Evolutionary conservation across 306 rosid species (phyloP).

Genomic region (Fragaria nilgerrensis): DNA sequence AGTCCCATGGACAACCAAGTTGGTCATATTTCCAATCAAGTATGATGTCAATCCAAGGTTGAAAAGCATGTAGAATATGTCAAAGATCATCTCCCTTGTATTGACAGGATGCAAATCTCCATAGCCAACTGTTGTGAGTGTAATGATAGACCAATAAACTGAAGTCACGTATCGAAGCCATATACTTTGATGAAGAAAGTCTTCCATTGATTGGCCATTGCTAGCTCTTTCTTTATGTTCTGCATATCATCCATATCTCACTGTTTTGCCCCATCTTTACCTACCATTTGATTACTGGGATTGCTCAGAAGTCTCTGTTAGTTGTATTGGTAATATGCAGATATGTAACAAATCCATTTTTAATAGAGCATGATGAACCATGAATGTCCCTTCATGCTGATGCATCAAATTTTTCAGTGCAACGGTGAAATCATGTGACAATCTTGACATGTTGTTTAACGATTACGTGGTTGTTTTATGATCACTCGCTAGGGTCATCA

Average conservation of each 20-base stretch:
- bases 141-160: slow-evolving; percentile 89
- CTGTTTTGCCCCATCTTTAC: slow-evolving; percentile 25
- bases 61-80: slow-evolving; percentile 83
- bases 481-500: not conserved
- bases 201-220: slow-evolving; percentile 30
- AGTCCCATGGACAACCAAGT: slow-evolving; percentile 90
- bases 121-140: slow-evolving; percentile 86
- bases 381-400: not conserved
- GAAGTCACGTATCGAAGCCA: slow-evolving; percentile 78
- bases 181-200: slow-evolving; percentile 51
- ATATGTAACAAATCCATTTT: slow-evolving; percentile 18
- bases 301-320: slow-evolving; percentile 18
- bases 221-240: slow-evolving; percentile 13
- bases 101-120: slow-evolving; percentile 94
- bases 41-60: slow-evolving; percentile 88
- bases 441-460: too few relatives aligned
- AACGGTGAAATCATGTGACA: not conserved
- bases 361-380: slow-evolving; percentile 1
- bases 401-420: not conserved
- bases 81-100: slow-evolving; percentile 80
- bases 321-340: slow-evolving; percentile 18
- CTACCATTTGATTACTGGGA: slow-evolving; percentile 21
- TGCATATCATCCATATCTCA: slow-evolving; percentile 40
- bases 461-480: not conserved
- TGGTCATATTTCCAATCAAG: slow-evolving; percentile 97